phyloP scores from a whole-genome alignment of 2,329 filamentous ascomycete genomes.

The Neophaeococcomyces mojaviensis region DNA sequence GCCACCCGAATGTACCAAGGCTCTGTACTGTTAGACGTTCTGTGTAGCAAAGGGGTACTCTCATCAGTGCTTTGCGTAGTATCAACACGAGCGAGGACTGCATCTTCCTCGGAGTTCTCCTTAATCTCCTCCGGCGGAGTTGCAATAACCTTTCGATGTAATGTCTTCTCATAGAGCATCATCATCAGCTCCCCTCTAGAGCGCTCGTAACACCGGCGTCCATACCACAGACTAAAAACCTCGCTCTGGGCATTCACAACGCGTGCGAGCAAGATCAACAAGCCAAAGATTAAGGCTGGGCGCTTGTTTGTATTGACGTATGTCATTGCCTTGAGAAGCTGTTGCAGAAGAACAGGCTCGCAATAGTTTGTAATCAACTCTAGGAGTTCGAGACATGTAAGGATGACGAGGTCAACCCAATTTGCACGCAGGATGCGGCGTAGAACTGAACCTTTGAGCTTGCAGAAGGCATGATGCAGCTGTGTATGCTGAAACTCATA shows the following conservation, averaged over 20 bases:
- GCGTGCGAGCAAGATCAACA: constrained; percentile 53
- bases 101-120: constrained; percentile 26
- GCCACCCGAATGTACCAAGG: constrained; percentile 6
- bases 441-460: constrained; percentile 65
- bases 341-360: constrained; percentile 63
- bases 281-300: constrained; percentile 58
- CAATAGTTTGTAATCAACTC: constrained; percentile 54
- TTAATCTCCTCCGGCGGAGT: constrained; percentile 19
- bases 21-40: constrained; percentile 21
- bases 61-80: constrained; percentile 11
- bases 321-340: constrained; percentile 61
- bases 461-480: constrained; percentile 67
- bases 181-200: constrained; percentile 80
- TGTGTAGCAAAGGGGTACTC: constrained; percentile 10
- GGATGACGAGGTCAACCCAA: constrained; percentile 66
- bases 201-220: constrained; percentile 74
- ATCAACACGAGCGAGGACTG: constrained; percentile 4
- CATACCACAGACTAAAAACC: constrained; percentile 71
- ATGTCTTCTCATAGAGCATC: constrained; percentile 72
- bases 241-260: constrained; percentile 57
- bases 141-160: constrained; percentile 55
- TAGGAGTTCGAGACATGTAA: constrained; percentile 56
- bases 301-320: constrained; percentile 42
- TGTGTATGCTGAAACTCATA: constrained; percentile 74
- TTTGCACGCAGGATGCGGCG: constrained; percentile 65